Conservation (phyloP, 139 green algal species). For the Gonium pectorale region DNA sequence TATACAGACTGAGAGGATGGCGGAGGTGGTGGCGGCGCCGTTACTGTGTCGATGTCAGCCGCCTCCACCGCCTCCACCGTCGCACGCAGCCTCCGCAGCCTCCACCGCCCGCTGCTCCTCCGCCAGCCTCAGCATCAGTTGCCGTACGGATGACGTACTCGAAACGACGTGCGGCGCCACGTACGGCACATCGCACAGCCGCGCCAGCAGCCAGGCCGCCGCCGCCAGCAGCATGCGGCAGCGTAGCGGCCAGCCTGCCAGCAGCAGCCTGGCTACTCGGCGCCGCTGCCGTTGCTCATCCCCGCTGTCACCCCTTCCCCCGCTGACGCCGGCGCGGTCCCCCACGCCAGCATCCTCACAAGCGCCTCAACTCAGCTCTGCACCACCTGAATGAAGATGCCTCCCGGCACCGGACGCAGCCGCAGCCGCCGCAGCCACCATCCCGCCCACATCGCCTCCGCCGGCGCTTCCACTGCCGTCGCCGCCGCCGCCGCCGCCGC, state of each 20-base stretch:
- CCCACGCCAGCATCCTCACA: background rate
- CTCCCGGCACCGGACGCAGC: background rate
- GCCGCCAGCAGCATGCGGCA: slow-evolving; percentile 21
- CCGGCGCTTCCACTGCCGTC: background rate
- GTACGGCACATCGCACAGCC: background rate
- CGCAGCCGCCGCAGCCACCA: background rate
- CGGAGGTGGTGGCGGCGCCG: background rate
- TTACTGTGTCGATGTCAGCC: background rate
- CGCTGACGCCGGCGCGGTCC: background rate
- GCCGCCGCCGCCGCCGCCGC: no score
- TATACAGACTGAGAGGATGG: no score
- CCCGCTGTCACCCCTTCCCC: background rate
- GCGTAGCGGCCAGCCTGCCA: slow-evolving; percentile 12
- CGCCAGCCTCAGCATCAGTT: slow-evolving; percentile 19
- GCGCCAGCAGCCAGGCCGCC: slow-evolving; percentile 41
- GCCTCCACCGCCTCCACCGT: background rate
- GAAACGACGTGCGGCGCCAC: background rate
- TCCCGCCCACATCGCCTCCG: background rate
- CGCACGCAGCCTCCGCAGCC: background rate
- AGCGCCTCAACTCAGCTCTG: slow-evolving; percentile 3
- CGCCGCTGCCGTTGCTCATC: background rate
- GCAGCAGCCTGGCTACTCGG: background rate
- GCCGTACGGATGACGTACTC: background rate
- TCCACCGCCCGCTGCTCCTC: background rate
- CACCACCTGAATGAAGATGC: no score